Conservation (phyloP, 176 grass and related monocot genomes). For the Bonia amplexicaulis region DNA sequence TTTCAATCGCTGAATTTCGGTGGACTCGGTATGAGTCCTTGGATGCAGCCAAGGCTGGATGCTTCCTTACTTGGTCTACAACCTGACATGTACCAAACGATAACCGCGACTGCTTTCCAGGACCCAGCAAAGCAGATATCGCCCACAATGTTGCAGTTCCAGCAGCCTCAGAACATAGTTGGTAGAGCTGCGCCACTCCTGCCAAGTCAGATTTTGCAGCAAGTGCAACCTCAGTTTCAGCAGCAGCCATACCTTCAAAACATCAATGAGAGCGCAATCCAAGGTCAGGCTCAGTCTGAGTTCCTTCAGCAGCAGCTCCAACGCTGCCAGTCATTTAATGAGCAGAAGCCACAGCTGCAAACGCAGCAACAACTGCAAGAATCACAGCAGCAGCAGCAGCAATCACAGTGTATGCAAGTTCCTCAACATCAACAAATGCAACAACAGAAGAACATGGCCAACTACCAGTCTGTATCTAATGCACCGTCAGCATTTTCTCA, state of each 20-base stretch:
- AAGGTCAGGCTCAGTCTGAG: conserved; percentile 55
- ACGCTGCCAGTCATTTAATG: conserved; percentile 37
- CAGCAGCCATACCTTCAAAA: conserved; percentile 54
- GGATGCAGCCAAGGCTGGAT: conserved; percentile 82
- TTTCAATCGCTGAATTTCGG: conserved; percentile 81
- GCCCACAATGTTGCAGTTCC: conserved; percentile 79
- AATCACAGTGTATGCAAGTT: conserved; percentile 52
- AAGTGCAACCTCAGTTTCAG: conserved; percentile 61
- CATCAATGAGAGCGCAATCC: conserved; percentile 40
- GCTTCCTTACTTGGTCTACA: conserved; percentile 59
- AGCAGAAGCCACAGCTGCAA: conserved; percentile 55
- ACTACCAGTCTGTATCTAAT: conserved; percentile 47
- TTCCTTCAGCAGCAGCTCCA: conserved; percentile 65
- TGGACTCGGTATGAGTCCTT: conserved; percentile 58
- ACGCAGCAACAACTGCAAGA: conserved; percentile 35
- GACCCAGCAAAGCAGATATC: conserved; percentile 60
- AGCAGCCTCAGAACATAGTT: conserved; percentile 53
- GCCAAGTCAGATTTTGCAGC: conserved; percentile 63
- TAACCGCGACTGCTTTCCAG: conserved; percentile 47
- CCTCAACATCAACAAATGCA: conserved; percentile 72
- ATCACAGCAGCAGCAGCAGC: conserved; percentile 41
- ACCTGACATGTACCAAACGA: conserved; percentile 67
- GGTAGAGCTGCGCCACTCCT: conserved; percentile 39
- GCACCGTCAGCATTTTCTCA: conserved; percentile 43
- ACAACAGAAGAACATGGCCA: conserved; percentile 51